phyloP scores from a whole-genome alignment of 768 basidiomycete genomes.

The Sporobolomyces roseus region DNA sequence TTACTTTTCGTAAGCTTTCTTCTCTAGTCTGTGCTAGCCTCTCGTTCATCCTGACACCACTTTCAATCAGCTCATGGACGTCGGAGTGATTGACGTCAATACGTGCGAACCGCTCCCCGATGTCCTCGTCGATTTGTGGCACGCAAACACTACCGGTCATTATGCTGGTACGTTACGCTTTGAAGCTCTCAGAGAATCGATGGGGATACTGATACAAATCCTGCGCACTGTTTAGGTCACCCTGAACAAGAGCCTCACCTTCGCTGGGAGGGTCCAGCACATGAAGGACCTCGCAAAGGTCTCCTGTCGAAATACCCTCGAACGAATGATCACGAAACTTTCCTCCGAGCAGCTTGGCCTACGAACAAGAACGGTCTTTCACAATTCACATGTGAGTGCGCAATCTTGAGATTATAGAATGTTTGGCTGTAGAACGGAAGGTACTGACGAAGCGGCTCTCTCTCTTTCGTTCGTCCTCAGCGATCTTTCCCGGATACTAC shows the following conservation, averaged over 20 bases:
- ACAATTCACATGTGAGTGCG: constrained; percentile 44
- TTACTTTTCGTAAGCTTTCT: constrained; percentile 43
- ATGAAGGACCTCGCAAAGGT: constrained; percentile 45
- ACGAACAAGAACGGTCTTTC: constrained; percentile 48
- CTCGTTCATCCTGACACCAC: not conserved
- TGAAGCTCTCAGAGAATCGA: not conserved
- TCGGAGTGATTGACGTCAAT: constrained; percentile 48
- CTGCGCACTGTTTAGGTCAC: constrained; percentile 46
- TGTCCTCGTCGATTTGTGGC: constrained; percentile 48
- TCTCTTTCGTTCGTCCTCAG: not conserved
- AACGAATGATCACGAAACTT: constrained; percentile 47
- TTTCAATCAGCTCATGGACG: constrained; percentile 45
- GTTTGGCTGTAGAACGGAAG: not conserved
- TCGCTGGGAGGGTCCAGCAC: constrained; percentile 44
- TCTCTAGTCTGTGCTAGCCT: not conserved
- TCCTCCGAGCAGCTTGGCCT: constrained; percentile 47
- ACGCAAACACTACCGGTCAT: constrained; percentile 46
- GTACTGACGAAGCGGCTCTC: not conserved
- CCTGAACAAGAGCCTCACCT: constrained; percentile 44
- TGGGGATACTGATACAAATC: not conserved
- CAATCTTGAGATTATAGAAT: not conserved
- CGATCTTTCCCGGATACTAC: constrained; percentile 47
- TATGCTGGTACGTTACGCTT: constrained; percentile 28
- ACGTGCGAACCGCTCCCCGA: constrained; percentile 47
- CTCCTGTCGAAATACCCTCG: constrained; percentile 47